phyloP scores from a whole-genome alignment of 192 early-diverging fungal species.

The Fimicolochytrium jonesii region DNA sequence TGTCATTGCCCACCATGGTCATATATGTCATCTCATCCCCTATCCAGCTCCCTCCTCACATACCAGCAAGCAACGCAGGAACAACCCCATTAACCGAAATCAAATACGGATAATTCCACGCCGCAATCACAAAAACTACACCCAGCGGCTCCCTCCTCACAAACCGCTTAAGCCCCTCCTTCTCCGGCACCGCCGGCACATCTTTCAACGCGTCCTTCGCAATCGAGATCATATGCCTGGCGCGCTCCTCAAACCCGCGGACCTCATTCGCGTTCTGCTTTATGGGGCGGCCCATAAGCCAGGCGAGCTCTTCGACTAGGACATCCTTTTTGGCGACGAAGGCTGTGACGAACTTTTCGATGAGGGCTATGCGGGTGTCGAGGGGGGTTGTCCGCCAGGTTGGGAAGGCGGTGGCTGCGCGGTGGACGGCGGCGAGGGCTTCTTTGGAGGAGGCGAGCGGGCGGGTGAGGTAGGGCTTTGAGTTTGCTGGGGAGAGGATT shows the following conservation, averaged over 20 bases:
- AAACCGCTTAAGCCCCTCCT: conserved; percentile 52
- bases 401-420: conserved; percentile 40
- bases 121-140: conserved; percentile 56
- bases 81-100: conserved; percentile 72
- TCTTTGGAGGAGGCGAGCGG: conserved; percentile 9
- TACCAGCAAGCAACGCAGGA: conserved; percentile 73
- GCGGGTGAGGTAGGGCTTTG: conserved; percentile 9
- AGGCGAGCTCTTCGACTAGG: conserved; percentile 51
- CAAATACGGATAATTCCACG: conserved; percentile 86
- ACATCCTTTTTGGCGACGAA: conserved; percentile 56
- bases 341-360: conserved; percentile 46
- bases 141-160: conserved; percentile 72
- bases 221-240: conserved; percentile 63
- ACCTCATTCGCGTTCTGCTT: conserved; percentile 65
- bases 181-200: conserved; percentile 41
- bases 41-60: no score
- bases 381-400: conserved; percentile 55
- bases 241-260: conserved; percentile 64
- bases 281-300: conserved; percentile 67
- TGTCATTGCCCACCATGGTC: background rate
- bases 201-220: conserved; percentile 61
- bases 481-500: conserved; percentile 27
- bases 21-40: no score
- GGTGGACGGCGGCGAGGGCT: conserved; percentile 32
- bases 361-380: conserved; percentile 45